Evolutionary conservation across 2,329 filamentous ascomycete genomes (phyloP).

Genomic region (Ophiostoma quercus): DNA sequence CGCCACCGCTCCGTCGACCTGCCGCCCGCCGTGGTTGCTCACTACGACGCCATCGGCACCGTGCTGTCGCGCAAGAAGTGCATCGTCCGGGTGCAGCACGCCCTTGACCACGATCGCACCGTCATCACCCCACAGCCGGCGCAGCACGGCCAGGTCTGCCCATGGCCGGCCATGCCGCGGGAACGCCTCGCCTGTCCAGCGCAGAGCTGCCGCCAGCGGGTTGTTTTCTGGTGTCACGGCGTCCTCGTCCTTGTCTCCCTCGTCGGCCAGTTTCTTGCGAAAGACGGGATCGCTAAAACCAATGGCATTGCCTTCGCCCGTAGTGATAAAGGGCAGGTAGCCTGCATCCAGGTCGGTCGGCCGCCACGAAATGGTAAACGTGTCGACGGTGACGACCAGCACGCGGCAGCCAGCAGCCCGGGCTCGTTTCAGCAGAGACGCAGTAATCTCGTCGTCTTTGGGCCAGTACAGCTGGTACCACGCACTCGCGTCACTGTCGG

Average conservation of each 20-base stretch:
- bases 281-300: constrained; percentile 66
- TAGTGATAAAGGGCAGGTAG: constrained; percentile 47
- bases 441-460: constrained; percentile 57
- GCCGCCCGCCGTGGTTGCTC: constrained; percentile 54
- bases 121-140: constrained; percentile 47
- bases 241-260: constrained; percentile 32
- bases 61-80: constrained; percentile 40
- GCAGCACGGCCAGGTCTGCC: constrained; percentile 56
- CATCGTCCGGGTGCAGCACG: constrained; percentile 48
- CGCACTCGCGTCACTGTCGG: constrained; percentile 8
- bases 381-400: constrained; percentile 68
- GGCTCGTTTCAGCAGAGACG: constrained; percentile 56
- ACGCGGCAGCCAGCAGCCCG: constrained; percentile 58
- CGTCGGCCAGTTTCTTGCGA: constrained; percentile 48
- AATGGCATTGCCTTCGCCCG: constrained; percentile 53
- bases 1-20: constrained; percentile 51
- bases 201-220: constrained; percentile 43
- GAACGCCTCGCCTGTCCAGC: constrained; percentile 51
- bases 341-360: constrained; percentile 61
- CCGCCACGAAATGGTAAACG: constrained; percentile 63
- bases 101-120: constrained; percentile 61
- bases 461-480: constrained; percentile 79
- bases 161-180: constrained; percentile 51
- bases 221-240: constrained; percentile 43
- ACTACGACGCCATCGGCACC: constrained; percentile 50